Evolutionary conservation across 805 yeast species (phyloP).

Genomic region (Metschnikowia colocasiae): DNA sequence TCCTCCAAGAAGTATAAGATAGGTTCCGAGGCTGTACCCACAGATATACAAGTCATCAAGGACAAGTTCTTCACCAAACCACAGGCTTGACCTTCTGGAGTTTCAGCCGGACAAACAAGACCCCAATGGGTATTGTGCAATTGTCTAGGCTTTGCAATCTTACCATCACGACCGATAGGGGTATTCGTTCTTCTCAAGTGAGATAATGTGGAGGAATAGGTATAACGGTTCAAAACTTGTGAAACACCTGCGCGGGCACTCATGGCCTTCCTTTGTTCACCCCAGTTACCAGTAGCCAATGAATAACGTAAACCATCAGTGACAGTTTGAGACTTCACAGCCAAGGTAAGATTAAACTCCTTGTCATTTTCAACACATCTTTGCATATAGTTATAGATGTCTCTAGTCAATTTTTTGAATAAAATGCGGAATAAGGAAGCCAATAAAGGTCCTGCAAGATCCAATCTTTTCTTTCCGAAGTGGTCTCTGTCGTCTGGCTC

Average conservation of each 20-base stretch:
- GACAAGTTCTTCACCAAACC: conserved; percentile 96
- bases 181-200: conserved; percentile 99
- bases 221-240: conserved; percentile 95
- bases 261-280: conserved; percentile 99
- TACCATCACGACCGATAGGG: conserved; percentile 99
- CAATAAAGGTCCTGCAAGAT: conserved; percentile 95
- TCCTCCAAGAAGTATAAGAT: conserved; percentile 90
- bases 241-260: conserved; percentile 98
- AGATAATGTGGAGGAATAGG: conserved; percentile 96
- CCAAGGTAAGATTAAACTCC: conserved; percentile 93
- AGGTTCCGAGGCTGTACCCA: conserved; percentile 96
- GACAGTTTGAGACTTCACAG: conserved; percentile 94
- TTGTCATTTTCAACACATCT: conserved; percentile 97
- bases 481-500: conserved; percentile 99
- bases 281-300: conserved; percentile 99
- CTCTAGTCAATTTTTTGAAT: conserved; percentile 92
- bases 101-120: conserved; percentile 98
- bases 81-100: conserved; percentile 99
- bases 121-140: conserved; percentile 99
- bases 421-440: conserved; percentile 93
- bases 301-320: conserved; percentile 97
- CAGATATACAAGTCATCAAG: conserved; percentile 95
- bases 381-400: conserved; percentile 97
- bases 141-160: conserved; percentile 97
- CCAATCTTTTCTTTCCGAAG: conserved; percentile 97